Percentiles rank a stretch among this genome's conserved stretches.
phyloP scores from a whole-genome alignment of 2,329 filamentous ascomycete species.

The Pezicula carpinea region DNA sequence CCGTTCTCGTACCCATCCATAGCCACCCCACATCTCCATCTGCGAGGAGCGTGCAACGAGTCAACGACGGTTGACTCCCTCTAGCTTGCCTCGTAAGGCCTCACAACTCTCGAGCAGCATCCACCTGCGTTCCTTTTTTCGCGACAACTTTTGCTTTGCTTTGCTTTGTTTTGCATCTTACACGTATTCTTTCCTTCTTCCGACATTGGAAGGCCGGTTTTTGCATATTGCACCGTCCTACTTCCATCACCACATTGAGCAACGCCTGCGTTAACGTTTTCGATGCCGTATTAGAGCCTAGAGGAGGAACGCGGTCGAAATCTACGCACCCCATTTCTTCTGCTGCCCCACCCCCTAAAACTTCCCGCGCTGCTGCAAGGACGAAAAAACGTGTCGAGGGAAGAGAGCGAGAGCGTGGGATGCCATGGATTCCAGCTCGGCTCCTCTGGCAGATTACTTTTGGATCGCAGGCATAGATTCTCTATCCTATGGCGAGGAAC shows the following conservation, averaged over 20 bases:
- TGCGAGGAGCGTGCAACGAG: too few relatives aligned
- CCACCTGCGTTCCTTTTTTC: background rate
- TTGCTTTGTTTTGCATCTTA: too few relatives aligned
- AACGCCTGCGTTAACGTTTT: background rate
- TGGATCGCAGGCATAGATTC: constrained; percentile 71
- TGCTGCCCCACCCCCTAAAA: background rate
- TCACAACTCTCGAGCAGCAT: too few relatives aligned
- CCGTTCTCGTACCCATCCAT: too few relatives aligned
- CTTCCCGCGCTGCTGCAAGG: background rate
- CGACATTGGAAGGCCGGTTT: background rate
- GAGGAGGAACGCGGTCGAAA: background rate
- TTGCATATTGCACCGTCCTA: background rate
- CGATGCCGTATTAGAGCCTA: background rate
- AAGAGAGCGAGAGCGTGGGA: constrained; percentile 4
- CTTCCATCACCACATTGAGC: background rate
- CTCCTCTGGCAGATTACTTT: constrained; percentile 69
- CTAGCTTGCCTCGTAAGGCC: too few relatives aligned
- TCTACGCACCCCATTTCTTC: background rate
- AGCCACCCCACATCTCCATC: too few relatives aligned
- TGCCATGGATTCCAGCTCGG: constrained; percentile 42
- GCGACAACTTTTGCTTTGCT: too few relatives aligned
- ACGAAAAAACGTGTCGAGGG: too few relatives aligned
- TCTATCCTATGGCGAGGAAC: constrained; percentile 57
- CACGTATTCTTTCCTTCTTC: too few relatives aligned
- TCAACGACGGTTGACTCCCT: too few relatives aligned